Evolutionary conservation across 1,139 yeast species (phyloP).

Genomic region (Wickerhamomyces sp.): DNA sequence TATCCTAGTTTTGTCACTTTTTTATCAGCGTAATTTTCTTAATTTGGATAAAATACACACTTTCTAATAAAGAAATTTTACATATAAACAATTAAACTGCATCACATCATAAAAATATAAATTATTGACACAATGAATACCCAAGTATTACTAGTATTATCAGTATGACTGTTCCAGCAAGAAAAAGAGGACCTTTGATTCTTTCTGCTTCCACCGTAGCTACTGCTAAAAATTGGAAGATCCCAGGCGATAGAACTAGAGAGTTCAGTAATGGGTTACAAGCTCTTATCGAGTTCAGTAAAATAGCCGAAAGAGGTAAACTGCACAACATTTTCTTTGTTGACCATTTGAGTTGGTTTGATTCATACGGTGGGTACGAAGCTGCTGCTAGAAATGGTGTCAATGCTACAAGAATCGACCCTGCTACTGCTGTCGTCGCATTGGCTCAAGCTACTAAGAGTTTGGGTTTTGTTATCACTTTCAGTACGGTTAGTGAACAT

Average conservation of each 20-base stretch:
- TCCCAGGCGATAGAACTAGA: conserved; percentile 36
- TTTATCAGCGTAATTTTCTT: no score
- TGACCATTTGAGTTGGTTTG: conserved; percentile 41
- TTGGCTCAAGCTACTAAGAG: conserved; percentile 39
- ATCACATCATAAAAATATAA: no score
- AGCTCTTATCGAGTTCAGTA: conserved; percentile 44
- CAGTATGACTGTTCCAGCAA: conserved; percentile 9
- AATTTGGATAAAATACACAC: no score
- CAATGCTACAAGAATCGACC: conserved; percentile 38
- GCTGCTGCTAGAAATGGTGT: conserved; percentile 37
- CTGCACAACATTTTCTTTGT: conserved; percentile 38
- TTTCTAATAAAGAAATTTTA: no score
- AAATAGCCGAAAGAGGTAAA: conserved; percentile 41
- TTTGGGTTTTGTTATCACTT: conserved; percentile 37
- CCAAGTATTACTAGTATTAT: background rate
- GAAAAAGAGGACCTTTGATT: conserved; percentile 17
- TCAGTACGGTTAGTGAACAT: conserved; percentile 38
- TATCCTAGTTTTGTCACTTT: no score
- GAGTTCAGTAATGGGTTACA: conserved; percentile 36
- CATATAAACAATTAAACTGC: no score
- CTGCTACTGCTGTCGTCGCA: conserved; percentile 35
- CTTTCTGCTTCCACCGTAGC: conserved; percentile 33
- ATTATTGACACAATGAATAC: no score
- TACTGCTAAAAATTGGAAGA: conserved; percentile 39
- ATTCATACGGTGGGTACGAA: conserved; percentile 28